Evolutionary conservation across 176 grass and related monocot species (phyloP), one percentile per base, ranked within the genome.

Genomic region (Cenchrus purpureus): DNA sequence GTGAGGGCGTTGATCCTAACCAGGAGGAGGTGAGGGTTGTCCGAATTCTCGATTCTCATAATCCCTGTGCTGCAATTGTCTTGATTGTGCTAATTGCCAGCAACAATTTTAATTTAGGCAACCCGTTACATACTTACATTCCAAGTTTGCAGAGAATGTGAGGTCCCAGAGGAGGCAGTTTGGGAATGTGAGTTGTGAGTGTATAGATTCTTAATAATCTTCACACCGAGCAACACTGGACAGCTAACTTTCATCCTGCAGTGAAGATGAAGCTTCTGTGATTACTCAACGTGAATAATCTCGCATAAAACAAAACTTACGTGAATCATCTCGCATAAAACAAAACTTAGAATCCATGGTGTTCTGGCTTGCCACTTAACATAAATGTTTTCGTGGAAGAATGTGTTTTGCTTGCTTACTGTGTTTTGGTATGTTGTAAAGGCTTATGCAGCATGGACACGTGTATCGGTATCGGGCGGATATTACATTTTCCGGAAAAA

Each of bases 1-100:
- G 90, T 6, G 82, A 91, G 77, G 82, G 86, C 50, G 48, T 86
- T 6, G 86, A 88, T 9, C 82, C 79, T n/a, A 79, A 91, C 59
- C 68, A 54, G 44, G 86, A 91, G 82, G 90, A 91, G 86, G 90
- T 88, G 59, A 85, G 10, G 37, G 37, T 15, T 44, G 11, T 69
- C 15, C 0, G 8, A 79, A 14, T 13, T 87, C 19, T 43, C 19
- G 19, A 7, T 15, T 66, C 44, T 72, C 16, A 20, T 71, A 15
- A 29, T 65, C 10, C 34, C 6, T 61, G n/a, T 73, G 65, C 54
- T 25, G 40, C 2, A n/a, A 65, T 25, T 82, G 66, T 65, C 42
- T 32, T 84, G 40, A 48, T 28, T 78, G 48, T 56, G 37, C 20
- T 15, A 71, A 54, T 22, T 85, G 44, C 16, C 45, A 79, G 16